Evolutionary conservation across 2,329 filamentous ascomycete genomes (phyloP), one percentile per base, ranked within the genome.

Genomic region (Arthrobotrys conoides): DNA sequence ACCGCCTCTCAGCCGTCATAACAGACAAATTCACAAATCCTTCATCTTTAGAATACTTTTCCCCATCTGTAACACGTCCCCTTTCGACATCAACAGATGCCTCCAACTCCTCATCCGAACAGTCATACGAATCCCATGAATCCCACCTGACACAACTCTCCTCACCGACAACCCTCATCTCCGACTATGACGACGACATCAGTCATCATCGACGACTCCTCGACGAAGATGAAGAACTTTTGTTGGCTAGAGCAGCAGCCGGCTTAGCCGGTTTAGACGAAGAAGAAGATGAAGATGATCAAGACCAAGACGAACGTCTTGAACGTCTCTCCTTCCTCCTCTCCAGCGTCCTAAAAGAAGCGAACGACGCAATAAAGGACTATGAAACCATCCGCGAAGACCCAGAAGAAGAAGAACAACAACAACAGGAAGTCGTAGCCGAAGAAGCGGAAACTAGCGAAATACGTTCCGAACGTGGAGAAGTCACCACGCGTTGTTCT

Each of bases 301-400:
- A 41, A 33, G 76, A 79, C 33, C 70, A 73, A 38, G 70, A 79
- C 18, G 76, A 79, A 20, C 66, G 75, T 27, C 61, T 79, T 5
- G 76, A 79, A 30, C 55, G 76, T 10, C 57, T 79, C 12, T 79
- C 76, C 20, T 41, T 75, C 14, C 69, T 79, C 14, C 70, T 79
- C 14, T 46, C 38, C n/a, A 73, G 76, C 48, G 76, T 79, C 14
- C 30, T 79, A 6, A 66, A 75, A 36, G 76, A 79, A 30, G 76
- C 76, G 18, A 73, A 79, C 68, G 76, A 73, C 5, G 76, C 76
- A n/a, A 79, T 79, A 48, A 78, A 72, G 46, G 75, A 78, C 63
- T 78, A 78, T 38, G 75, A 78, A 41, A 51, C 27, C 18, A 72
- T 78, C 53, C 53, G 16, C n/a, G 75, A 78, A 18, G 75, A 78